A percentile compares a stretch with the other conserved stretches of the same genome.
phyloP scores from a whole-genome alignment of 208 protist genomes.

The Jaenimonas drosophilae region DNA sequence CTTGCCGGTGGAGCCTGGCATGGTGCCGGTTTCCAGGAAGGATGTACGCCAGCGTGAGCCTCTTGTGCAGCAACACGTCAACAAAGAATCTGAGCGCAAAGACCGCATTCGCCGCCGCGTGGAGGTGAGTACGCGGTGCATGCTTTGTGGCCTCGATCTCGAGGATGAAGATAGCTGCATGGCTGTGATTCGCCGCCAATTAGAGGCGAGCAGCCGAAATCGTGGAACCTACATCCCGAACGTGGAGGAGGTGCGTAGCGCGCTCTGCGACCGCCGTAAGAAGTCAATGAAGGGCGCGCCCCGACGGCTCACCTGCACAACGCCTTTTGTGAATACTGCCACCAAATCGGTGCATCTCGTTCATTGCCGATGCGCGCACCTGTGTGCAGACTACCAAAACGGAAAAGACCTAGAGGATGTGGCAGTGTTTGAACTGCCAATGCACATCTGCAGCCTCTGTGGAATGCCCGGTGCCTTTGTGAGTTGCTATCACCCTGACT shows the following conservation, averaged over 20 bases:
- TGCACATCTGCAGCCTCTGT: conserved; percentile 59
- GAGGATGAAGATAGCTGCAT: conserved; percentile 25
- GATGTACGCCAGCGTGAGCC: conserved; percentile 49
- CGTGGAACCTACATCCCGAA: conserved; percentile 40
- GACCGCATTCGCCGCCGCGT: conserved; percentile 47
- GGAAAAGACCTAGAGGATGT: conserved; percentile 69
- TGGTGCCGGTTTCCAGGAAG: conserved; percentile 10
- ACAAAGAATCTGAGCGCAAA: conserved; percentile 50
- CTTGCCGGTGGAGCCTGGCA: conserved; percentile 27
- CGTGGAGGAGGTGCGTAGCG: conserved; percentile 31
- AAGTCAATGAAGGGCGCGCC: conserved; percentile 3
- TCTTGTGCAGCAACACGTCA: conserved; percentile 43
- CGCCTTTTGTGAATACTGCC: conserved; percentile 47
- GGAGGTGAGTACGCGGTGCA: conserved; percentile 45
- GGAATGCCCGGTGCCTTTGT: conserved; percentile 59
- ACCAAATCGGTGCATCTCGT: conserved; percentile 54
- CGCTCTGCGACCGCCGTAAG: conserved; percentile 43
- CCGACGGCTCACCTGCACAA: conserved; percentile 36
- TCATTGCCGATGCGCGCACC: conserved; percentile 75
- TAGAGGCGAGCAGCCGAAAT: conserved; percentile 47
- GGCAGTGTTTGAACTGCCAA: conserved; percentile 29
- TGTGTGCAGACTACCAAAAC: conserved; percentile 65
- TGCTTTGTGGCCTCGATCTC: conserved; percentile 69
- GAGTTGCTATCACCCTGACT: conserved; percentile 78
- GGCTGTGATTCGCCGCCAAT: conserved; percentile 32